Evolutionary conservation across 768 basidiomycete species (phyloP).

Genomic region (Mycena olivaceomarginata): DNA sequence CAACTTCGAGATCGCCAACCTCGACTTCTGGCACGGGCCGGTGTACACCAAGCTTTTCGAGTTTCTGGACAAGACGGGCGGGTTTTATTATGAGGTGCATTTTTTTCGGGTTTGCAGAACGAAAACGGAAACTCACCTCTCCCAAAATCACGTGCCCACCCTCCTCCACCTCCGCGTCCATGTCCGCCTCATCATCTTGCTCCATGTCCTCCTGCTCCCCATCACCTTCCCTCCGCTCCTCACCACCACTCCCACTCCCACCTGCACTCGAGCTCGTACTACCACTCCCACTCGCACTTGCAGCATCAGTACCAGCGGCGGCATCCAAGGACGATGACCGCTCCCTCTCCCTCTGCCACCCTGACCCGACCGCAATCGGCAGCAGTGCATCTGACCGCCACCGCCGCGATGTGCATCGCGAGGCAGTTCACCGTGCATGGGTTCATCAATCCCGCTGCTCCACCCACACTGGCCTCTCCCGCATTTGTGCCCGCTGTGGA

Average conservation of each 20-base stretch:
- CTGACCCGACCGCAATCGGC: constrained; percentile 31
- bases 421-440: constrained; percentile 40
- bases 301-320: neutral
- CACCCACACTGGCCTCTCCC: no score
- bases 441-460: constrained; percentile 14
- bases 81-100: constrained; percentile 73
- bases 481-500: no score
- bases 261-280: neutral
- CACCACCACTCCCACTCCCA: neutral
- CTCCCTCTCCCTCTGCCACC: neutral
- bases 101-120: constrained; percentile 44
- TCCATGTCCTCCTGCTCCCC: constrained; percentile 5
- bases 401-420: constrained; percentile 40
- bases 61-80: constrained; percentile 66
- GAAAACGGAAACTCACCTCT: constrained; percentile 24
- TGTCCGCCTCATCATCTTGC: neutral
- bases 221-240: neutral
- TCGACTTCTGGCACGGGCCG: constrained; percentile 81
- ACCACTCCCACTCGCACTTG: neutral
- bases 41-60: constrained; percentile 81
- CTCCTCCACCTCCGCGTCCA: constrained; percentile 12
- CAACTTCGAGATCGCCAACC: constrained; percentile 83
- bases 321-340: neutral
- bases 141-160: constrained; percentile 40
- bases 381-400: constrained; percentile 39